Conservation (phyloP, 805 yeast species). For the Spathaspora passalidarum region DNA sequence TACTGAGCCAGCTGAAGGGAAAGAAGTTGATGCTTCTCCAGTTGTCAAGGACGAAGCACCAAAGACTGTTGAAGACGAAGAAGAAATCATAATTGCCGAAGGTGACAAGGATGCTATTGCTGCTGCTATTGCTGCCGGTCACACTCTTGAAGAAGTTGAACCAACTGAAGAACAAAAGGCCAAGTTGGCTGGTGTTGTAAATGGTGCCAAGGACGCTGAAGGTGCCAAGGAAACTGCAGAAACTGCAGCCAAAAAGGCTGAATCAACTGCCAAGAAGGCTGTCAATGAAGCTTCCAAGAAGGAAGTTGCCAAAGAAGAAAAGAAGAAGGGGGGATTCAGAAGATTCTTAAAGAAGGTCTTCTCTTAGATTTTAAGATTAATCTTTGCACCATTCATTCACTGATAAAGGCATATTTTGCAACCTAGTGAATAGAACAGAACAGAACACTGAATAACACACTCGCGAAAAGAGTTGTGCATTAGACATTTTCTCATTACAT, state of each 20-base stretch:
- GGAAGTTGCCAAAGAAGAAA: constrained; percentile 6
- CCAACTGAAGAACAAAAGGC: constrained; percentile 39
- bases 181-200: constrained; percentile 16
- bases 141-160: constrained; percentile 40
- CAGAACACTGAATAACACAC: background rate
- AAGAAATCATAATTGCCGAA: constrained; percentile 40
- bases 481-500: background rate
- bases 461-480: background rate
- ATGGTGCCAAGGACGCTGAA: background rate
- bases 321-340: constrained; percentile 12
- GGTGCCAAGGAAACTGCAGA: constrained; percentile 1
- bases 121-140: constrained; percentile 33
- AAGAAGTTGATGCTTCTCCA: constrained; percentile 22
- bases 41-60: constrained; percentile 13
- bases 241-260: background rate
- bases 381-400: background rate
- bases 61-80: constrained; percentile 18
- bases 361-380: constrained; percentile 7
- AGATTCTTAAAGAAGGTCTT: constrained; percentile 15
- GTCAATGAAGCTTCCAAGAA: background rate
- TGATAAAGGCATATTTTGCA: too few relatives aligned
- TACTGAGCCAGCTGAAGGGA: constrained; percentile 11
- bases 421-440: background rate
- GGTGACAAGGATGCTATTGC: constrained; percentile 31
- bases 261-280: background rate